Evolutionary conservation across 108 stramenopile genomes (phyloP), one percentile per base, ranked within the genome.

Genomic region (Nitzschia sp.): DNA sequence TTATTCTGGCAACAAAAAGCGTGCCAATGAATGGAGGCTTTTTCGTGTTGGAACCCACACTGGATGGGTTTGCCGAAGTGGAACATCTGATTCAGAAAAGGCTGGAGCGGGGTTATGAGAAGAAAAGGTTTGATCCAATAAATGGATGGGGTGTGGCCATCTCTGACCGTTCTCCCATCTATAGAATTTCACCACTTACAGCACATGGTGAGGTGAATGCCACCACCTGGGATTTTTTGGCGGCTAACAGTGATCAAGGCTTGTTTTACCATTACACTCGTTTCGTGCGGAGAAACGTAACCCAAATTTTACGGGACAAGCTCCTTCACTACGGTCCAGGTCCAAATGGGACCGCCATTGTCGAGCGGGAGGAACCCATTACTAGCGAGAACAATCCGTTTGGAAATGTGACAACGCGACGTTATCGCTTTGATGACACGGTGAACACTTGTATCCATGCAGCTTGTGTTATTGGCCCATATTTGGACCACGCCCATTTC

Each of bases 241-340:
- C 48, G 4, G 76, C 72, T 1, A 33, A 45, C 32, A 57, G 68
- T 1, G 81, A 82, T 61, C 81, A 82, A 62, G 83, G 80, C 21
- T 45, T 80, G 24, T 49, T 80, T 24, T 76, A 67, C 38, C 64
- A 80, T 56, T 80, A 70, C 70, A 64, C 74, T 2, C 75, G 75
- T 24, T 80, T 66, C 33, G 34, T 59, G 46, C 58, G 71, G 28
- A 46, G 65, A 34, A 59, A 71, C 27, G 74, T 80, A 9, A 57
- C 75, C 17, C 65, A 42, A 13, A 42, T 42, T 9, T 42, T 42
- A 13, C 13, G 9, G 9, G 13, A 6, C 6, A 42, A 42, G 13
- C 6, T 42, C 38, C 38, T 42, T 6, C 38, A 42, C 13, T 42
- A 42, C 13, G 38, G 38, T 9, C 38, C 38, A 9, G 38, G 38